Evolutionary conservation across 139 green algal species (phyloP), one percentile per base, ranked within the genome.

Genomic region (Chlamydomonas applanata): DNA sequence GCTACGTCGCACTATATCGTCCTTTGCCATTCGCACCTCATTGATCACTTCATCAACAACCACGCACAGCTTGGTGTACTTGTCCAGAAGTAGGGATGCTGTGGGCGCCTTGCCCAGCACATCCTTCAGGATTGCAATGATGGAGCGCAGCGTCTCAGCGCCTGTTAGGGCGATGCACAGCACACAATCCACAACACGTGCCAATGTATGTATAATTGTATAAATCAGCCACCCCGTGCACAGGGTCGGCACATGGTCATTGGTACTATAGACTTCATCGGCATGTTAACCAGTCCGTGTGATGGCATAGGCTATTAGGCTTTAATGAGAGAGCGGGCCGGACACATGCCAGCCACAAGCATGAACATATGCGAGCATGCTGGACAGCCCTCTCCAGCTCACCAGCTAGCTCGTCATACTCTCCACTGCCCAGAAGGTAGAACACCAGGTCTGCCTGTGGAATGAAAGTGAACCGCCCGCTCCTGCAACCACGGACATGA

Each of bases 341-440:
- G n/a, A 49, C 40, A 49, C 40, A 49, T 49, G 40, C 40, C 40
- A 19, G 40, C 40, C 7, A 49, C 40, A 49, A 7, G 40, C 11
- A 49, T 19, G 40, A 49, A 49, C 40, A 49, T n/a, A 49, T 11
- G 7, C 40, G 7, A 49, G 40, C 11, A 11, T 11, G 11, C 11
- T 49, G 40, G 40, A 7, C 11, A 19, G 40, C 7, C 40, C 11
- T 49, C 40, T 49, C 40, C 11, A 22, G 70, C 89, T 85, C 35
- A 93, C 89, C 32, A 53, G 86, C 85, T 25, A 94, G 79, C 59
- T 94, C 89, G 71, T 90, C 85, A 69, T 94, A 94, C 29, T 94
- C 89, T 0, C 89, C 89, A 14, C 77, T 91, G 13, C 89, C 86
- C 44, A 94, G n/a, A 11, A 85, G 75, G 65, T 85, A 94, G 65